phyloP scores from a whole-genome alignment of 2,329 filamentous ascomycete genomes.

The Monilinia aucupariae region DNA sequence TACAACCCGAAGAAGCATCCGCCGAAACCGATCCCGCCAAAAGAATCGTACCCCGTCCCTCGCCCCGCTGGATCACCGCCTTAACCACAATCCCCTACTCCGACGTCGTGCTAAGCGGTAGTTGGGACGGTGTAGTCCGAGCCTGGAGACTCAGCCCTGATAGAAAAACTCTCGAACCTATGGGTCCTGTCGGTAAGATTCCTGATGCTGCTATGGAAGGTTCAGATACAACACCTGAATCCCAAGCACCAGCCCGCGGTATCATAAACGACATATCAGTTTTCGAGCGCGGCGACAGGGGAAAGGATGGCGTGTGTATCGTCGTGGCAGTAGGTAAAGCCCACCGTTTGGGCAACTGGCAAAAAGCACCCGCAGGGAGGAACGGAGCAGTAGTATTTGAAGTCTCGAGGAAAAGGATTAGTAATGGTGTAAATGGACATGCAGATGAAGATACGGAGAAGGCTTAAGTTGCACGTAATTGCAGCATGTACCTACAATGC shows the following conservation, averaged over 20 bases:
- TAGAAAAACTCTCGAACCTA: slow-evolving; percentile 67
- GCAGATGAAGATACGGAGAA: slow-evolving; percentile 11
- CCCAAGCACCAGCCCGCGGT: slow-evolving; percentile 43
- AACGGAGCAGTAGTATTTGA: slow-evolving; percentile 90
- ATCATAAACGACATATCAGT: slow-evolving; percentile 85
- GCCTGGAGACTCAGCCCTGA: slow-evolving; percentile 82
- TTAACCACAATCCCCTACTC: slow-evolving; percentile 82
- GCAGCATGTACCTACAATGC: background rate
- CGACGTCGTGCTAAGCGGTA: slow-evolving; percentile 83
- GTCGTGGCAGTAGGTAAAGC: slow-evolving; percentile 84
- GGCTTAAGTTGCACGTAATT: background rate
- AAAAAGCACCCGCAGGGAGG: slow-evolving; percentile 52
- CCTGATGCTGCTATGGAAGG: background rate
- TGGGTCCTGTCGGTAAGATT: slow-evolving; percentile 56
- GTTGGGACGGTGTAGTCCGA: slow-evolving; percentile 86
- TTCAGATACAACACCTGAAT: background rate
- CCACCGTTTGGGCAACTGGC: slow-evolving; percentile 79
- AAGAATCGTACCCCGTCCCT: slow-evolving; percentile 55
- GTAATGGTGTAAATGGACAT: slow-evolving; percentile 22
- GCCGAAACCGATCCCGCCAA: slow-evolving; percentile 62
- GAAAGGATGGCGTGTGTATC: slow-evolving; percentile 72
- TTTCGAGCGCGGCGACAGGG: slow-evolving; percentile 76
- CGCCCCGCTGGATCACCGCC: slow-evolving; percentile 86
- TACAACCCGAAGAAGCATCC: slow-evolving; percentile 63
- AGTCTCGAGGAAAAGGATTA: slow-evolving; percentile 47